Evolutionary conservation across 176 grass and related monocot genomes (phyloP), one percentile per base, ranked within the genome.

Genomic region (Oryza glumipatula): DNA sequence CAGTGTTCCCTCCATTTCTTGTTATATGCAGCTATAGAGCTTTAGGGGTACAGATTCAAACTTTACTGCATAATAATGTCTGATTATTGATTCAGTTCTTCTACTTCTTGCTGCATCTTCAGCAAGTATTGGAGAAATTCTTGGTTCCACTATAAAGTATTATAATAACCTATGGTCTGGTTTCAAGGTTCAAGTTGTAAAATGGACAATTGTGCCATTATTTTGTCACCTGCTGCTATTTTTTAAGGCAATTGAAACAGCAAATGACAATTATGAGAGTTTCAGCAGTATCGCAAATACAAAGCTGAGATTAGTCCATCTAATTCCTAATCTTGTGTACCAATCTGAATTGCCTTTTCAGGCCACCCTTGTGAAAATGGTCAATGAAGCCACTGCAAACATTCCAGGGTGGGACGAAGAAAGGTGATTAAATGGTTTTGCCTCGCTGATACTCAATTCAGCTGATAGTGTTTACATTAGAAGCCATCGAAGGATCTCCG

Each of bases 351-450:
- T 86, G 8, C 6, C 19, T 81, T 63, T 87, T 71, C 80, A 98
- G 96, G 91, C 68, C 77, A 98, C 93, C 46, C 90, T 98, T 80
- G 96, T 98, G 70, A 95, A 95, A 84, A 94, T 95, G 96, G 93
- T 98, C 32, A 98, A 98, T 72, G 89, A 95, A 73, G 96, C 96
- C 17, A 92, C 96, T 9, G 85, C 84, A 68, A 94, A 90, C 84
- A 95, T 98, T 84, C 87, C 91, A 39, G 89, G 91, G 1, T 98
- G 96, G 96, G 91, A 95, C 19, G 89, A 93, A 3, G 91, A 88
- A 45, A 94, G 88, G 85, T 97, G 75, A 84, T 79, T 23, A 67
- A 48, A 48, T 38, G 68, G 32, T 75, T 87, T 83, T 80, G 56
- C 67, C 46, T 66, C 21, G 43, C 24, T 86, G 52, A 26, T 81